These are phyloP conservation scores for Lathyrus sativus DNA, from an alignment of 306 rosid genomes.

Conservation along the genomic window DNA sequence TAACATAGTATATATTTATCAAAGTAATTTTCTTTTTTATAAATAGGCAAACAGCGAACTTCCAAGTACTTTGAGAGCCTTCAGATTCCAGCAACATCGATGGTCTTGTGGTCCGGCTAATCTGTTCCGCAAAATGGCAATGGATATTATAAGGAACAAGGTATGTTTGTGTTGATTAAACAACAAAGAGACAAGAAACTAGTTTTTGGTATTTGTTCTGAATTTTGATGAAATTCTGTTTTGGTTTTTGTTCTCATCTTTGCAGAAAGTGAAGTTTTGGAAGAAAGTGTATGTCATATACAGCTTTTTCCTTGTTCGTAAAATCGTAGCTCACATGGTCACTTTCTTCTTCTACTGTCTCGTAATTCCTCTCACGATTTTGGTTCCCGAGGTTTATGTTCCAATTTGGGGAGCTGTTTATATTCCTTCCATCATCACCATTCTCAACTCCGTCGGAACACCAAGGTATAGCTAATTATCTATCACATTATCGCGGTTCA, in stretches of 20 bases:
- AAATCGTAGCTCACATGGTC: constrained; percentile 92
- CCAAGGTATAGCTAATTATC: constrained; percentile 67
- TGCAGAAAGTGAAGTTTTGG: constrained; percentile 90
- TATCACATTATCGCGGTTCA: background rate
- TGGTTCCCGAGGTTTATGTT: constrained; percentile 95
- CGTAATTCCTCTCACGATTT: constrained; percentile 88
- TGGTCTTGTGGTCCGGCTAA: constrained; percentile 99
- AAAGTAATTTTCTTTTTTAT: background rate
- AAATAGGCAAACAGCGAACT: constrained; percentile 93
- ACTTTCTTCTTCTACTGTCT: constrained; percentile 94
- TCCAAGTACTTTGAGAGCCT: constrained; percentile 97
- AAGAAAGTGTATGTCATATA: constrained; percentile 93
- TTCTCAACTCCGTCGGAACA: constrained; percentile 96
- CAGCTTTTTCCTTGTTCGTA: constrained; percentile 96
- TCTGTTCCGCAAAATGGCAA: constrained; percentile 94
- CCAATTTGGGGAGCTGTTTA: constrained; percentile 99
- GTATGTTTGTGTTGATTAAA: constrained; percentile 36
- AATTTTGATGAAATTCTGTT: background rate
- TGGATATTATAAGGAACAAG: constrained; percentile 88
- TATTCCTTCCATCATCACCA: constrained; percentile 94
- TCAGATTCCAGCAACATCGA: constrained; percentile 95
- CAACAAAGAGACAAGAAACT: background rate
- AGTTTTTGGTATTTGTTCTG: constrained; percentile 6
- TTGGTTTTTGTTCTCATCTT: background rate
- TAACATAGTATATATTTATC: background rate